Conservation (phyloP, 2,329 filamentous ascomycete species). For the Diaporthe humulicola region DNA sequence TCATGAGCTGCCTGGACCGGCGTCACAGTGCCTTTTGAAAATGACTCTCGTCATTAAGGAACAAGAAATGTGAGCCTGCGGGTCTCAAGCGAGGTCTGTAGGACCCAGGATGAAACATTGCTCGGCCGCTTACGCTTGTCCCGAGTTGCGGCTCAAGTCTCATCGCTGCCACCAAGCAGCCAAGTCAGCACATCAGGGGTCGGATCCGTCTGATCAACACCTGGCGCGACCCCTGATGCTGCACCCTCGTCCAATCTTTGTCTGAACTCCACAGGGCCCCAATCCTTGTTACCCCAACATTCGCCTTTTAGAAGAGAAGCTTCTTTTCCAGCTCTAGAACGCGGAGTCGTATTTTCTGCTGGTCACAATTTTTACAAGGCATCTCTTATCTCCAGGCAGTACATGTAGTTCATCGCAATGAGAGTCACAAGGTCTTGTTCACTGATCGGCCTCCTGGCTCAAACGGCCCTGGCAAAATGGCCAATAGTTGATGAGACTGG, state of each 20-base stretch:
- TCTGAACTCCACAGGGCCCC: background rate
- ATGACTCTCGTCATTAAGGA: too few relatives aligned
- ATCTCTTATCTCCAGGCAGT: background rate
- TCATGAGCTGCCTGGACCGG: background rate
- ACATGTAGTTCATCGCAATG: background rate
- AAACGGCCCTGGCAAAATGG: constrained; percentile 20
- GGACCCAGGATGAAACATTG: constrained; percentile 9
- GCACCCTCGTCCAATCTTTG: constrained; percentile 5
- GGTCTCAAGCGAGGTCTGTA: background rate
- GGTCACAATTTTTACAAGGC: background rate
- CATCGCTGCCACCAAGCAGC: constrained; percentile 19
- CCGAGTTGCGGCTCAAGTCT: constrained; percentile 17
- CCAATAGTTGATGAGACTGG: constrained; percentile 16
- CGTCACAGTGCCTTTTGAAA: background rate
- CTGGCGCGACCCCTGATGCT: constrained; percentile 31
- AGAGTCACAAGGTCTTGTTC: constrained; percentile 1
- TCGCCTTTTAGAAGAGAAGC: background rate
- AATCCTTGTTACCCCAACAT: constrained; percentile 10
- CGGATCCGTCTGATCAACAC: constrained; percentile 35
- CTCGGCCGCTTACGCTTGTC: background rate
- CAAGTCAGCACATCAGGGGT: constrained; percentile 33
- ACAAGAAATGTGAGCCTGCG: background rate
- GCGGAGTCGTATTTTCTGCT: background rate
- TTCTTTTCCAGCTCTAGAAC: background rate
- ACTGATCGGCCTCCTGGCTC: background rate